These are phyloP conservation scores for Alisma plantagoaquatica DNA, from an alignment of 106 monocot genomes.

Conservation along the genomic window DNA sequence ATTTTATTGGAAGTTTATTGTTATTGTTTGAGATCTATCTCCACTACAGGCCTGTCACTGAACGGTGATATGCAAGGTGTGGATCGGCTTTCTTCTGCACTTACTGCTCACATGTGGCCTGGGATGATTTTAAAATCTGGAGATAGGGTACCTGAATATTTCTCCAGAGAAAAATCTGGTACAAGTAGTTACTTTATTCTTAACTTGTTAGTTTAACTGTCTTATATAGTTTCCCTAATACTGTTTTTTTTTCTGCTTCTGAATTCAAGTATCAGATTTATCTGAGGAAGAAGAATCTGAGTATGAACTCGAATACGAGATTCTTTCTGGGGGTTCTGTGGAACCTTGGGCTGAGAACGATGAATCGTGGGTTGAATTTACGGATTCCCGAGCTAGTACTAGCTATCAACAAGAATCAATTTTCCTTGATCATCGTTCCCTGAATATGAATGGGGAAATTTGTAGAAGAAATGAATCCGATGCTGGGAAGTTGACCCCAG, in stretches of 20 bases:
- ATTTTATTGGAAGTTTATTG: background rate
- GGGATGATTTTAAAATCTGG: constrained; percentile 97
- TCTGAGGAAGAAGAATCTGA: constrained; percentile 88
- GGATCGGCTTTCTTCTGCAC: constrained; percentile 67
- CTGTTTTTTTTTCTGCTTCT: background rate
- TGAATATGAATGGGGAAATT: background rate
- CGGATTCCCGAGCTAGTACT: background rate
- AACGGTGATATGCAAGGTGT: constrained; percentile 95
- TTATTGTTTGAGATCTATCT: background rate
- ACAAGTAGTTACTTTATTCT: background rate
- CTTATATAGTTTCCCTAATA: no score
- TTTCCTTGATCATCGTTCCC: no score
- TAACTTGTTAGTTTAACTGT: background rate
- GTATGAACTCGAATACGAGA: constrained; percentile 75
- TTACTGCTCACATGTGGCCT: constrained; percentile 98
- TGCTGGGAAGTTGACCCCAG: background rate
- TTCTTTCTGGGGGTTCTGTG: constrained; percentile 61
- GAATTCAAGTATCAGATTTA: background rate
- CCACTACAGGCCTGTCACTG: constrained; percentile 61
- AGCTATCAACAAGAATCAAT: constrained; percentile 1
- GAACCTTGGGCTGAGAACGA: constrained; percentile 34
- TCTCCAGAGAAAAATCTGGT: constrained; percentile 42
- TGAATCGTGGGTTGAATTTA: constrained; percentile 13
- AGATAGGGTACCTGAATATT: constrained; percentile 29
- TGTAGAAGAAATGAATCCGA: background rate